A percentile compares a stretch with the other conserved stretches of the same genome.
Evolutionary conservation across 2,329 filamentous ascomycete genomes (phyloP).

Genomic region (Paraphaeosphaeria sporulosa): DNA sequence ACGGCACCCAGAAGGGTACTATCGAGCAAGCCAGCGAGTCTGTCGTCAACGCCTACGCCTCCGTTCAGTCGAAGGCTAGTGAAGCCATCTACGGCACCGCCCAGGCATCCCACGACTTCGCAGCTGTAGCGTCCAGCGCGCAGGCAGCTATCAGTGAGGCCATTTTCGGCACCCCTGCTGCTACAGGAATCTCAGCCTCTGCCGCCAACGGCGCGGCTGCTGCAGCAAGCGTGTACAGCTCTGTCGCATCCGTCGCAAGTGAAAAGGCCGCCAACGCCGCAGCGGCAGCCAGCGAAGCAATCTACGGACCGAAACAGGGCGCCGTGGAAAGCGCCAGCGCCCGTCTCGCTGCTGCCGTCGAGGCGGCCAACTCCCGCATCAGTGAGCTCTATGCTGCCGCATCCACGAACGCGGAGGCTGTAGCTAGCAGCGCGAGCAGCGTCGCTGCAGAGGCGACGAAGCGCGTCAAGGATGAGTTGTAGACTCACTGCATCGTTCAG

Average conservation of each 20-base stretch:
- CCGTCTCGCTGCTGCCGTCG: constrained; percentile 51
- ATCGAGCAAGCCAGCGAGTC: constrained; percentile 63
- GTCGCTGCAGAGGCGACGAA: constrained; percentile 50
- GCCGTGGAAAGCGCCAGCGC: constrained; percentile 56
- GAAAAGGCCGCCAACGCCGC: constrained; percentile 47
- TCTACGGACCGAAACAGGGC: constrained; percentile 58
- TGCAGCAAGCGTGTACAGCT: constrained; percentile 55
- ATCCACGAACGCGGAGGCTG: constrained; percentile 53
- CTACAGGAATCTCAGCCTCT: constrained; percentile 52
- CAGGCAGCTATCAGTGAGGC: constrained; percentile 63
- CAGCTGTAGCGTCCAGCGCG: constrained; percentile 63
- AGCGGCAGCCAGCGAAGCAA: constrained; percentile 51
- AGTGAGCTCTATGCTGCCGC: constrained; percentile 49
- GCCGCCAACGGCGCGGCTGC: constrained; percentile 54
- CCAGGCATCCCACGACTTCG: constrained; percentile 61
- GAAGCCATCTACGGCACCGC: constrained; percentile 64
- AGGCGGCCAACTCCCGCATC: constrained; percentile 54
- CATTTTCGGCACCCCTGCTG: constrained; percentile 64
- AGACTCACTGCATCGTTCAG: constrained; percentile 15
- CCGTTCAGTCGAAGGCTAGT: constrained; percentile 58
- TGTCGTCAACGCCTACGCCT: constrained; percentile 61
- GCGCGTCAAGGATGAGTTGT: constrained; percentile 63
- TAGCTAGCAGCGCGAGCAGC: constrained; percentile 54
- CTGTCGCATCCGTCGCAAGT: constrained; percentile 55
- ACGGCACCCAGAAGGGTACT: constrained; percentile 63